These are phyloP conservation scores for Sporothrix protearum DNA, from an alignment of 2,329 filamentous ascomycete genomes.

Conservation along the genomic window DNA sequence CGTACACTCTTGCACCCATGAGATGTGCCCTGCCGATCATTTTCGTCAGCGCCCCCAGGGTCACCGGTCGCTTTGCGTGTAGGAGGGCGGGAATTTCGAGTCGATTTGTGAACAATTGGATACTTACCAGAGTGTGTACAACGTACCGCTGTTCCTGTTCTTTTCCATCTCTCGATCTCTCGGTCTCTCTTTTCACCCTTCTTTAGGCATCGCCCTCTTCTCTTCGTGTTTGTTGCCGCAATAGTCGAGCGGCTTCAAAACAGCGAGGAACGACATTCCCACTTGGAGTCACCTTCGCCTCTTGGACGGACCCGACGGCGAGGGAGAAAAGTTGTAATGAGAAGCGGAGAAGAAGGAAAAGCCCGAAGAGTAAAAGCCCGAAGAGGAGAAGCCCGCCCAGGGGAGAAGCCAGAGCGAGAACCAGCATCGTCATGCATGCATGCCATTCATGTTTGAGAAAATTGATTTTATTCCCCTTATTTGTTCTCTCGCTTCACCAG, in stretches of 20 bases:
- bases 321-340: not conserved
- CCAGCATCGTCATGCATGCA: not conserved
- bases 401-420: no score
- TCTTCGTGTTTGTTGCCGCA: slow-evolving; percentile 1
- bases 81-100: no score
- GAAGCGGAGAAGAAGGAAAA: not conserved
- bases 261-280: not conserved
- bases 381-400: not conserved
- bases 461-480: not conserved
- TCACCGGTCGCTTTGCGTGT: no score
- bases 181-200: not conserved
- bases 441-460: not conserved
- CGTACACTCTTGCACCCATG: not conserved
- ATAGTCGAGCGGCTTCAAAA: not conserved
- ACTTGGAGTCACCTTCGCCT: slow-evolving; percentile 1
- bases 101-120: not conserved
- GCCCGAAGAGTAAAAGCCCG: not conserved
- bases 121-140: not conserved
- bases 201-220: not conserved
- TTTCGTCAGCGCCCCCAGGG: not conserved
- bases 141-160: no score
- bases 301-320: not conserved
- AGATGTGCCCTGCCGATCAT: slow-evolving; percentile 13
- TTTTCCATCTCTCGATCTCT: not conserved
- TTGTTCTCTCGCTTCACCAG: not conserved